Conservation (phyloP, 2,329 filamentous ascomycete genomes). For the Magnaporthales sp. region DNA sequence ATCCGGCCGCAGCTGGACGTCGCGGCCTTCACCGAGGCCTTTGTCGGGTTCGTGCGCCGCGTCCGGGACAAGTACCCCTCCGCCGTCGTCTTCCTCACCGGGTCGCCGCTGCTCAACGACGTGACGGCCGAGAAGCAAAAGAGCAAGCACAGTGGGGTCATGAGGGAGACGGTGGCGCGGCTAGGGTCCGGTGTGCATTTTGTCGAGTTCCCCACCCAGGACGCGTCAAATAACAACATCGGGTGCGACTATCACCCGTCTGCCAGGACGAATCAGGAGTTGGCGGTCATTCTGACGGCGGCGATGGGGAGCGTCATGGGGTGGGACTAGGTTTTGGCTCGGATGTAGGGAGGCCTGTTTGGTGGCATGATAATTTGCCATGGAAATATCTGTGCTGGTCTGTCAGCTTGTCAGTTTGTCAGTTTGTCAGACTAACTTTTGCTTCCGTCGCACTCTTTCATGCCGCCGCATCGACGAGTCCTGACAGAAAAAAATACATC, state of each 20-base stretch:
- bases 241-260: slow-evolving; percentile 34
- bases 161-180: slow-evolving; percentile 23
- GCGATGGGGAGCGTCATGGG: slow-evolving; percentile 6
- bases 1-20: slow-evolving; percentile 20
- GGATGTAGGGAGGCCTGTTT: not conserved
- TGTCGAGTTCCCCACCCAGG: slow-evolving; percentile 32
- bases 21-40: slow-evolving; percentile 16
- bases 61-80: slow-evolving; percentile 25
- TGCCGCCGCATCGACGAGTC: not conserved
- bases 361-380: not conserved
- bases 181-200: slow-evolving; percentile 24
- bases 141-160: slow-evolving; percentile 23
- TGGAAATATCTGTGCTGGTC: too few species aligned
- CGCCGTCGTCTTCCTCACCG: slow-evolving; percentile 29
- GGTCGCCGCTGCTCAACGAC: slow-evolving; percentile 29
- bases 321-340: too few species aligned
- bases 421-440: not conserved
- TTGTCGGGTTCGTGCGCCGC: slow-evolving; percentile 21
- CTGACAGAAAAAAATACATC: not conserved
- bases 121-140: slow-evolving; percentile 24
- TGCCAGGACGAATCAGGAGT: slow-evolving; percentile 22
- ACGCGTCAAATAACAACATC: slow-evolving; percentile 20
- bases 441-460: not conserved
- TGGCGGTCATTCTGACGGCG: slow-evolving; percentile 9
- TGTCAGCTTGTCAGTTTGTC: not conserved